A percentile compares a stretch with the other conserved stretches of the same genome.
Conservation (phyloP, 2,329 filamentous ascomycete genomes). For the Lachnellula suecica region DNA sequence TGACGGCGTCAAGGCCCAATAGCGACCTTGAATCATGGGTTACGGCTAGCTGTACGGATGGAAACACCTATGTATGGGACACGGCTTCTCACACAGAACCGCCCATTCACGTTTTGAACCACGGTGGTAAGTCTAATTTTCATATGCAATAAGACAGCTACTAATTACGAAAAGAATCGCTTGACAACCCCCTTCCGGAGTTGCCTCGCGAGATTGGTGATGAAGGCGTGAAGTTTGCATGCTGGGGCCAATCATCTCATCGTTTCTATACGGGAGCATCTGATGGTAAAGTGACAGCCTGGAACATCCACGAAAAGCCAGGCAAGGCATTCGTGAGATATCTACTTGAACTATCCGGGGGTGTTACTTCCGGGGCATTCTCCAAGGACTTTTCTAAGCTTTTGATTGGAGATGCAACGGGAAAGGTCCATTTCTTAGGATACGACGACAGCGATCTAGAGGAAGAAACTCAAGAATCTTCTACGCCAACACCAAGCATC, state of each 20-base stretch:
- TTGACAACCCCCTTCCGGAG: constrained; percentile 31
- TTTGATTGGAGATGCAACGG: constrained; percentile 60
- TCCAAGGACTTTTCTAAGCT: constrained; percentile 55
- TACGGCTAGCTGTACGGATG: constrained; percentile 61
- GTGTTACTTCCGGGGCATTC: constrained; percentile 58
- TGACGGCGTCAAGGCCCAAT: constrained; percentile 46
- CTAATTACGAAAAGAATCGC: constrained; percentile 24
- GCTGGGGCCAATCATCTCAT: constrained; percentile 57
- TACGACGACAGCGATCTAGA: constrained; percentile 41
- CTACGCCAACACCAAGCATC: not conserved
- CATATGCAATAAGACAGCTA: not conserved
- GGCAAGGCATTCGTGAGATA: constrained; percentile 48
- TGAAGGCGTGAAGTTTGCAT: constrained; percentile 61
- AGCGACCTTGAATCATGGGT: constrained; percentile 50
- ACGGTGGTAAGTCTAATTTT: constrained; percentile 41
- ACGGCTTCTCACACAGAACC: constrained; percentile 50
- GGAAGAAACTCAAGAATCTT: not conserved
- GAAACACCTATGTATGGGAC: constrained; percentile 63
- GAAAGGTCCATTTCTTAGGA: constrained; percentile 56
- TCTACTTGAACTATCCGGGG: constrained; percentile 53
- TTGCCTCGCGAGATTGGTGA: constrained; percentile 50
- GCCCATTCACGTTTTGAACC: constrained; percentile 54
- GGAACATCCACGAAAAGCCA: constrained; percentile 52
- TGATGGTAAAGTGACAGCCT: constrained; percentile 62
- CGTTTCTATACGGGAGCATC: constrained; percentile 64